phyloP scores from a whole-genome alignment of 1,284 basidiomycete species.

The Cryptococcus neoformans region DNA sequence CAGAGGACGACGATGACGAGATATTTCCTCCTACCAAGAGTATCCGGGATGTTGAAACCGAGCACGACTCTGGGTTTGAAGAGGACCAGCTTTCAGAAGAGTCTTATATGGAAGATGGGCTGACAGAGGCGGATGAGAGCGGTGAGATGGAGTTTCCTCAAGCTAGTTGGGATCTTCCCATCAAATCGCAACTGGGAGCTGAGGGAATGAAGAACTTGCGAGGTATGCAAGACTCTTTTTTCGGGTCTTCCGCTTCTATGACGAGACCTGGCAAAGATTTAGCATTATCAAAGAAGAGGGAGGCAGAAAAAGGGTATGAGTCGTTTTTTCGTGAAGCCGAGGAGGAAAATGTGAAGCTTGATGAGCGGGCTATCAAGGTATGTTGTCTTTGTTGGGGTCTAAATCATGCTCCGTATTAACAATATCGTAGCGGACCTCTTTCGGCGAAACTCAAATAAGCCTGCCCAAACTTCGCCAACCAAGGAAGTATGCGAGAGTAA shows the following conservation, averaged over 20 bases:
- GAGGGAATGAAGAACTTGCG: conserved; percentile 74
- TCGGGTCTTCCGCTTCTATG: conserved; percentile 45
- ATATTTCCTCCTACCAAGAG: conserved; percentile 41
- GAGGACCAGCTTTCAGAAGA: conserved; percentile 18
- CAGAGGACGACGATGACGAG: conserved; percentile 15
- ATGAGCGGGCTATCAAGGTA: conserved; percentile 59
- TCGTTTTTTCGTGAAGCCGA: conserved; percentile 60
- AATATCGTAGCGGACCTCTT: conserved; percentile 62
- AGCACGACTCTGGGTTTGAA: conserved; percentile 27
- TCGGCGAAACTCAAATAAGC: conserved; percentile 64
- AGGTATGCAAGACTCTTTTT: conserved; percentile 87
- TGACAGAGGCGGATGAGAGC: conserved; percentile 14
- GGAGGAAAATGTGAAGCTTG: conserved; percentile 67
- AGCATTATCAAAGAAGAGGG: conserved; percentile 7
- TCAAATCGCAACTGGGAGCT: conserved; percentile 55
- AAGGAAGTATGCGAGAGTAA: conserved; percentile 40
- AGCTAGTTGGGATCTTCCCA: conserved; percentile 20
- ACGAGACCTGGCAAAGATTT: neutral
- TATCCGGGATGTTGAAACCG: conserved; percentile 26
- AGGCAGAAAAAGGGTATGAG: conserved; percentile 21
- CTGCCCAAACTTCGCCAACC: conserved; percentile 58
- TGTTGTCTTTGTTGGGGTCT: conserved; percentile 50
- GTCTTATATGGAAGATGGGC: conserved; percentile 37
- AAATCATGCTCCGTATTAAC: neutral
- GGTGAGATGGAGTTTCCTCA: conserved; percentile 1